Evolutionary conservation across 139 green algal genomes (phyloP), one percentile per base, ranked within the genome.

Genomic region (Ostreobium quekettii): DNA sequence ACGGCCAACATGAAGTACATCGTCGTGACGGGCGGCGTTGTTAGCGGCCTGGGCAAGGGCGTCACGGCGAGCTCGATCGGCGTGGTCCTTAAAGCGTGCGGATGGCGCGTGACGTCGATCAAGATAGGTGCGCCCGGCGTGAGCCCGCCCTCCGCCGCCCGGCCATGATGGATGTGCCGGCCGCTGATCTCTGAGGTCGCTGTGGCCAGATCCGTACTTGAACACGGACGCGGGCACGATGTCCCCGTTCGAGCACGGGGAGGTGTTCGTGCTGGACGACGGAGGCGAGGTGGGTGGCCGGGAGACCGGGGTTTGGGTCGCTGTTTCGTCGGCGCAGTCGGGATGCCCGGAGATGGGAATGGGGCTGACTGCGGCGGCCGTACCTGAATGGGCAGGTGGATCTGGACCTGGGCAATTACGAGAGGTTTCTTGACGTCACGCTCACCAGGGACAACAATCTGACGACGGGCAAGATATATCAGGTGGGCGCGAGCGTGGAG

Each of bases 171-270:
- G 42, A 53, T 53, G 19, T 53, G 15, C 42, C 19, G 42, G 15
- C 15, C 42, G 42, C 19, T 53, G 11, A 53, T 53, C 42, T 26
- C 42, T 53, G 11, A 11, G 11, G 7, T 29, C 46, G 33, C 47
- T 48, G 33, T 2, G 22, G 56, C 70, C 85, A 96, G 91, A 99
- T 70, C 95, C 94, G 1, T 99, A 99, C 71, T 76, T 99, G n/a
- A 99, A 99, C 84, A 91, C 87, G 32, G 95, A 99, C 78, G 95
- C 95, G 35, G 95, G 95, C 28, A 99, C 95, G 2, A 99, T 99
- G 95, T 97, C 90, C 1, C 95, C 95, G 1, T 99, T 99, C 76
- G 95, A 99, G 82, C 95, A 99, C 71, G 95, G 95, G 32, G 94
- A 99, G 75, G 94, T 98, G 47, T 99, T 97, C 74, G 94, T 99